Conservation (phyloP, 2,329 filamentous ascomycete genomes). For the Stemphylium beticola region DNA sequence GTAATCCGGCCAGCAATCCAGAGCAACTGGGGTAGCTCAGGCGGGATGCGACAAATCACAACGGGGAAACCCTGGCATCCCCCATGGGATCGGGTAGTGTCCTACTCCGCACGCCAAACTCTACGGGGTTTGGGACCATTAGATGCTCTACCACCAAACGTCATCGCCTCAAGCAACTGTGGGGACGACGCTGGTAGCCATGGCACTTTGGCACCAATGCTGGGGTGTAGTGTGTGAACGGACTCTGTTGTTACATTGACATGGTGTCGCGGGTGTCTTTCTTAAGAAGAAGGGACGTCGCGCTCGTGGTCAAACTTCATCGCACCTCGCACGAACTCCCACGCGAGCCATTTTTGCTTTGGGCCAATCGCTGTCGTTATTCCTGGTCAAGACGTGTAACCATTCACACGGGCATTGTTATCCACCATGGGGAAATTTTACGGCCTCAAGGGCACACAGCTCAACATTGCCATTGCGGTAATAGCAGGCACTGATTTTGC, state of each 20-base stretch:
- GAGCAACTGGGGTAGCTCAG: not conserved
- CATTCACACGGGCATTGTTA: not conserved
- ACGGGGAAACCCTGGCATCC: not conserved
- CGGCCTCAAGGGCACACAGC: slow-evolving; percentile 68
- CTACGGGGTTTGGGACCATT: slow-evolving; percentile 15
- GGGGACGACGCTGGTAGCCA: slow-evolving; percentile 17
- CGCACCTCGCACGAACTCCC: not conserved
- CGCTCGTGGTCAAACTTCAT: slow-evolving; percentile 1
- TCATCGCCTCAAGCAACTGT: slow-evolving; percentile 18
- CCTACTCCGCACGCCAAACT: slow-evolving; percentile 25
- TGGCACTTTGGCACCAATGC: slow-evolving; percentile 11
- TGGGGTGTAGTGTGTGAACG: slow-evolving; percentile 7
- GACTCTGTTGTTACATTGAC: slow-evolving; percentile 13
- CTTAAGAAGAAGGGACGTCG: slow-evolving; percentile 9
- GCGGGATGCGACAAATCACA: slow-evolving; percentile 3
- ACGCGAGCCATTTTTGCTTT: not conserved
- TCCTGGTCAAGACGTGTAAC: not conserved
- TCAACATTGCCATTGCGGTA: slow-evolving; percentile 72
- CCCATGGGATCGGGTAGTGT: slow-evolving; percentile 10
- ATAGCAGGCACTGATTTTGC: slow-evolving; percentile 76
- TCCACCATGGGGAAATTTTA: slow-evolving; percentile 57
- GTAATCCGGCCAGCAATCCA: slow-evolving; percentile 2
- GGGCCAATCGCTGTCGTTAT: not conserved
- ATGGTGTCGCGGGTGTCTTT: not conserved
- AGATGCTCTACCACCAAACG: slow-evolving; percentile 21